Base-by-base conservation (phyloP, 2,329 filamentous ascomycete species). In the Waltergamsia citrina region DNA sequence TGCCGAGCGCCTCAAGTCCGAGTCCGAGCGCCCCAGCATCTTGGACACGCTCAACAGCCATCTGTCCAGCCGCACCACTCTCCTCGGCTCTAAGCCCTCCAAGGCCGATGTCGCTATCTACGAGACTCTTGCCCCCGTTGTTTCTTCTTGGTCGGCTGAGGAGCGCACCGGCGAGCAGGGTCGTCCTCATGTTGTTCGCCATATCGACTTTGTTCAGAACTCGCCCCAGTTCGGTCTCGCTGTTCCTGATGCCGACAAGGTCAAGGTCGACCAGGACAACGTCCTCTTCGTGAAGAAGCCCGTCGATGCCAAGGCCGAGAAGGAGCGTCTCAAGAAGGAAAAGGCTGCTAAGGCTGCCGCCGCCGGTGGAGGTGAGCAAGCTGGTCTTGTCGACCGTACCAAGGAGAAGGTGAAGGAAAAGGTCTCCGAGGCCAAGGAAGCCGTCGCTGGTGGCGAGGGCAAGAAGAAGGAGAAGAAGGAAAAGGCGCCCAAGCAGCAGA, bases 291-390 rank as follows among this genome's bases (percentile, higher is more conserved):
- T 88, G 48, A 90, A 92, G 65, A 90, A 90, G 47, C 84, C 84
- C 15, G 77, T 90, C 41, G 87, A 94, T 46, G 78, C 83, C 49
- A 94, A 93, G 71, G 87, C 87, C 37, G 90, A 95, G 71, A 95
- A 95, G 69, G 88, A 95, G 71, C 78, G 82, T 31, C 75, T 90
- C 62, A 95, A 94, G 81, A 94, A 93, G 69, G 87, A 94, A 65
- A 94, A 94, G 71, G 84, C 81, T 20, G 78, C 76, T 11, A 72
- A 72, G 2, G 71, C 71, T 2, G 73, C 70, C 3, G 70, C 69
- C 5, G 65, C 62, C 37, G 56, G 51, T 38, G 60, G 57, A 14
- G 65, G 62, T 28, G 62, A 54, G 26, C 62, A 62, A 34, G 56
- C 65, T 37, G 62, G 63, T 3, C 54, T 80, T 21, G 67, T 66